Evolutionary conservation across 305 asterid genomes (phyloP).

Genomic region (Lippia alba): DNA sequence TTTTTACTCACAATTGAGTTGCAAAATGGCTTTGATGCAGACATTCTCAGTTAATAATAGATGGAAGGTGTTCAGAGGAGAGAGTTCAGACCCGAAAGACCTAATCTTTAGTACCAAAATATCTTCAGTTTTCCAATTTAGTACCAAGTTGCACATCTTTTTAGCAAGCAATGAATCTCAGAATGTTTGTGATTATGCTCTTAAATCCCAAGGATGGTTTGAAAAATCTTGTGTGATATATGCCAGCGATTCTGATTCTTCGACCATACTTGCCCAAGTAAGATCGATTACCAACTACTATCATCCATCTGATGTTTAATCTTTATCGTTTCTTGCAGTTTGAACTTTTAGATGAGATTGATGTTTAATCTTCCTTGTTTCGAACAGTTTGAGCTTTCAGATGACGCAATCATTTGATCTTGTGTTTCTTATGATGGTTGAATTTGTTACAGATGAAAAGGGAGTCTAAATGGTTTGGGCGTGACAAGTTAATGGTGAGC

Average conservation of each 20-base stretch:
- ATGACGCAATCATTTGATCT: too few relatives aligned
- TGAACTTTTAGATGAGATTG: too few relatives aligned
- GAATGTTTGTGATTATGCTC: too few relatives aligned
- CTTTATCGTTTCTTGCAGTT: too few relatives aligned
- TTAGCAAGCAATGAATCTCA: conserved; percentile 25
- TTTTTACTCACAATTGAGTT: neutral
- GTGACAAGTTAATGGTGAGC: neutral
- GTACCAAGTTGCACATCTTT: conserved; percentile 44
- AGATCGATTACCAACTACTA: neutral
- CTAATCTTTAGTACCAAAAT: conserved; percentile 37
- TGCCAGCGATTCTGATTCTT: conserved; percentile 32
- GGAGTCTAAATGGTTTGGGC: neutral
- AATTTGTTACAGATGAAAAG: neutral
- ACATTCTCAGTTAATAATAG: conserved; percentile 27
- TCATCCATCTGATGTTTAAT: too few relatives aligned
- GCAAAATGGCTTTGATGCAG: conserved; percentile 25
- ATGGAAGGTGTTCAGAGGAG: conserved; percentile 49
- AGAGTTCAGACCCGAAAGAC: conserved; percentile 35
- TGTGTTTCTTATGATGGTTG: too few relatives aligned
- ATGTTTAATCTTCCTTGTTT: too few relatives aligned
- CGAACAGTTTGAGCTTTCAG: too few relatives aligned
- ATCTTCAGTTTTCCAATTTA: conserved; percentile 37
- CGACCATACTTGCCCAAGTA: conserved; percentile 47
- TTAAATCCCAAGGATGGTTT: neutral
- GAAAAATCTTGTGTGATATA: conserved; percentile 34